These are phyloP conservation scores for Fusarium nematophilum DNA, from an alignment of 2,329 filamentous ascomycete species.

Conservation along the genomic window DNA sequence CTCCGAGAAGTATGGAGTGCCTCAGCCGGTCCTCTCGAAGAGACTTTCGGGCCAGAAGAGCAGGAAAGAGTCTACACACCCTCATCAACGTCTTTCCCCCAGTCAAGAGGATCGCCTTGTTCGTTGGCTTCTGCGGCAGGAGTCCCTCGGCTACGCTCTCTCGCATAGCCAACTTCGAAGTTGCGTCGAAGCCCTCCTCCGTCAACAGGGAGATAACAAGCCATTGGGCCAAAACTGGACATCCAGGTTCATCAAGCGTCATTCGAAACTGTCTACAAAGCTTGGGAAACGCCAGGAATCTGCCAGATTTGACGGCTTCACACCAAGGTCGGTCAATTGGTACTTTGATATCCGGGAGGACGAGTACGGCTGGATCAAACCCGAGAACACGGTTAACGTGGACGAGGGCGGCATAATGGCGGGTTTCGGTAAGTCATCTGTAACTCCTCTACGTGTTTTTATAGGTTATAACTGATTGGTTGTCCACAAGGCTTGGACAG, in stretches of 20 bases:
- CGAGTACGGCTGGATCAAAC: constrained; percentile 11
- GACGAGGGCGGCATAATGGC: constrained; percentile 11
- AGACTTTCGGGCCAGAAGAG: constrained; percentile 1
- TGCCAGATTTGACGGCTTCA: constrained; percentile 9
- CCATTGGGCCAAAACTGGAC: not conserved
- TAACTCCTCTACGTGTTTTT: no score
- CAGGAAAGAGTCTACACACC: not conserved
- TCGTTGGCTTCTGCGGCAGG: constrained; percentile 7
- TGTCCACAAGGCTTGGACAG: not conserved
- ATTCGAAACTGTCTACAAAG: not conserved
- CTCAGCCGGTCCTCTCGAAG: not conserved
- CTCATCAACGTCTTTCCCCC: constrained; percentile 3
- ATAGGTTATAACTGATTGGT: not conserved
- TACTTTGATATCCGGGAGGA: constrained; percentile 12
- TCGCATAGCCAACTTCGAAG: constrained; percentile 14
- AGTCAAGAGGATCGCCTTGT: constrained; percentile 7
- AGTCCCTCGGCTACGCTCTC: constrained; percentile 13
- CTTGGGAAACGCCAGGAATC: constrained; percentile 10
- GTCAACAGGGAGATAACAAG: not conserved
- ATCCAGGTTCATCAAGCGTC: not conserved
- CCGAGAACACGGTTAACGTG: constrained; percentile 12
- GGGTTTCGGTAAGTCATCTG: not conserved
- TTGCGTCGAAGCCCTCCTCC: not conserved
- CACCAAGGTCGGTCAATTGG: constrained; percentile 13
- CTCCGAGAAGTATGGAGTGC: constrained; percentile 5